A percentile compares a stretch with the other conserved stretches of the same genome.
Evolutionary conservation across 2,329 filamentous ascomycete species (phyloP).

Genomic region (Hirsutella rhossiliensis): DNA sequence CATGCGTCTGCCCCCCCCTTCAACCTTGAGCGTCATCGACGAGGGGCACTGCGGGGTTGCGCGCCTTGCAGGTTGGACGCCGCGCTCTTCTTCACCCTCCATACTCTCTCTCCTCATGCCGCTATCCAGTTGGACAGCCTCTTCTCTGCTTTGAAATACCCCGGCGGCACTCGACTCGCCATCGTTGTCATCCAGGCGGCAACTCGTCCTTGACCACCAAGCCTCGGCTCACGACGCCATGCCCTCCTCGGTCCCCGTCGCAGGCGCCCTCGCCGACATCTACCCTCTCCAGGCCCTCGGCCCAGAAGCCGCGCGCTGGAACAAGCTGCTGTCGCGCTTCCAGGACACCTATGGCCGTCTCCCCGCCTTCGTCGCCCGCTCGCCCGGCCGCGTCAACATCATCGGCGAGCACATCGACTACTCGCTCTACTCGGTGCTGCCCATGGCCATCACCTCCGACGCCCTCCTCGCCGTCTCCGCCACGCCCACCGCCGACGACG

Average conservation of each 20-base stretch:
- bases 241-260: constrained; percentile 57
- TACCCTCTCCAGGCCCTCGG: constrained; percentile 65
- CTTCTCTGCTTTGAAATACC: too few species aligned
- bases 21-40: not conserved
- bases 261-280: constrained; percentile 64
- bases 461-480: constrained; percentile 70
- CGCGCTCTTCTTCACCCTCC: too few species aligned
- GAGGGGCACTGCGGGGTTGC: constrained; percentile 1
- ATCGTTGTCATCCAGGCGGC: too few species aligned
- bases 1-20: too few species aligned
- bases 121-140: too few species aligned
- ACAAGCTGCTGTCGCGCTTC: constrained; percentile 60
- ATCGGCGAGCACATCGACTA: constrained; percentile 99
- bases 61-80: too few species aligned
- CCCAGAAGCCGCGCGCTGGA: constrained; percentile 63
- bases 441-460: constrained; percentile 90
- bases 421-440: constrained; percentile 88
- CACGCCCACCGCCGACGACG: constrained; percentile 33
- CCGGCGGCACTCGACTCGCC: too few species aligned
- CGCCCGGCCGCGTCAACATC: constrained; percentile 91
- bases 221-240: too few species aligned
- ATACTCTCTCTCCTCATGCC: too few species aligned
- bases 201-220: too few species aligned
- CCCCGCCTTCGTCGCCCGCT: constrained; percentile 75
- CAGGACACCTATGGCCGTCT: constrained; percentile 53